Base-by-base conservation (phyloP, 139 green algal genomes). In the Eudorina sp. region DNA sequence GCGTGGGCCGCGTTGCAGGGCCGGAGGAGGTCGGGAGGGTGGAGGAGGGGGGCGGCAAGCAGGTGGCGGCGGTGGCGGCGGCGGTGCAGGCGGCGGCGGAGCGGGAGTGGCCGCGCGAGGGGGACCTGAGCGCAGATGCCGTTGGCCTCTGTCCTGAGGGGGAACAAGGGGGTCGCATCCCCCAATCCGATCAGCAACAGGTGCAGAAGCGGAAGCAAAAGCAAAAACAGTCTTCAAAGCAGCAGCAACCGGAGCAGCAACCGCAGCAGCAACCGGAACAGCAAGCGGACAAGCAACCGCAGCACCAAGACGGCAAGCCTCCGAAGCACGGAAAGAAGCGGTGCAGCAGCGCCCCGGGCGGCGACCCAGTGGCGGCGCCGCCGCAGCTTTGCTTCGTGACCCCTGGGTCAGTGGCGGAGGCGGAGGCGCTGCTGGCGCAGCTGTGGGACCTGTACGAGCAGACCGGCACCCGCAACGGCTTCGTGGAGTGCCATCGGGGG, bases 371-470 rank as follows among this genome's bases (percentile, higher is more conserved):
- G 41, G 21, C 48, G 48, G 25, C 51, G 75, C 75, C 48, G 29
- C 75, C 75, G 46, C 51, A 66, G 48, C 51, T 53, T 18, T 1
- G 4, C 9, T 38, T 40, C 9, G 75, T 69, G 75, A 69, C 48
- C 75, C 75, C 51, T 40, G 75, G 48, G 48, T 83, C 75, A 51
- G 48, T 83, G 18, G 34, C 75, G 31, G 75, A 68, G 48, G 77
- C 77, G 6, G 53, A 72, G 53, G 53, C 53, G 77, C 77, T 86
- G n/a, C 60, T 86, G 41, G n/a, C 1, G 2, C 29, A 46, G 29
- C 19, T 86, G 80, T 86, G 80, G 80, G 2, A 2, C 19, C 43
- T 86, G 80, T 86, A 86, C 80, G 80, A 86, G 62, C 41, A 46
- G 43, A 86, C 80, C 0, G 80, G 80, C 18, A 46, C 7, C 11